Evolutionary conservation across 495 filamentous ascomycete species (phyloP).

Genomic region (Friedmanniomyces simplex): DNA sequence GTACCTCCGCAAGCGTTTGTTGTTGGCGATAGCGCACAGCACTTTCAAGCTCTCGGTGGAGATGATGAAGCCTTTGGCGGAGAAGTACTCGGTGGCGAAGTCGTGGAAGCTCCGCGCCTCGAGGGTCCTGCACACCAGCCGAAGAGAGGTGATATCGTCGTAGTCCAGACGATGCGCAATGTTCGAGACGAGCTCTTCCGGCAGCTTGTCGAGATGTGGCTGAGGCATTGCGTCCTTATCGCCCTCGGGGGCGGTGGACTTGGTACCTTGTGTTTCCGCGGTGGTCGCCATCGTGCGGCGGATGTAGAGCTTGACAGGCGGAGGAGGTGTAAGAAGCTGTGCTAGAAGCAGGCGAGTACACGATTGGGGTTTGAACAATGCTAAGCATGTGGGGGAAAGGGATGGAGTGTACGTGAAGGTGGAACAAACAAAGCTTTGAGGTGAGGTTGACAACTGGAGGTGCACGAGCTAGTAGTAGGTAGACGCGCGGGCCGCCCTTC

Average conservation of each 20-base stretch:
- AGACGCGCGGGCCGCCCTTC: too few relatives aligned
- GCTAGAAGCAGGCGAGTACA: too few relatives aligned
- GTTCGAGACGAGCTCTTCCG: constrained; percentile 20
- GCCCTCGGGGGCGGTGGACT: neutral
- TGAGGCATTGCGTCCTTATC: neutral
- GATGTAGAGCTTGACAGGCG: too few relatives aligned
- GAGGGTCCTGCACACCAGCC: constrained; percentile 6
- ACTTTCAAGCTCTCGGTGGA: constrained; percentile 14
- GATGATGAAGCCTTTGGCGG: constrained; percentile 14
- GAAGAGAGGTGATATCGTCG: constrained; percentile 15
- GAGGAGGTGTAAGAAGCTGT: too few relatives aligned
- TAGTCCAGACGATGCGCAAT: constrained; percentile 8
- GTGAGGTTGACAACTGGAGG: too few relatives aligned
- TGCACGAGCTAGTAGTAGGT: too few relatives aligned
- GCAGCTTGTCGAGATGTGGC: constrained; percentile 3
- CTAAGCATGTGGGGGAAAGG: too few relatives aligned
- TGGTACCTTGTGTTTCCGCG: neutral
- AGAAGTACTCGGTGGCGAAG: constrained; percentile 16
- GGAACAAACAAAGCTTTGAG: too few relatives aligned
- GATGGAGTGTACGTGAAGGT: too few relatives aligned
- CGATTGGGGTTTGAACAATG: too few relatives aligned
- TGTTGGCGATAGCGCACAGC: constrained; percentile 4
- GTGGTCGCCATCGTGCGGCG: neutral
- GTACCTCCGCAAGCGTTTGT: constrained; percentile 1
- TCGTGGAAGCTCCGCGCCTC: constrained; percentile 15